Evolutionary conservation across 139 green algal species (phyloP), one percentile per base, ranked within the genome.

Genomic region (Monoraphidium neglectum): DNA sequence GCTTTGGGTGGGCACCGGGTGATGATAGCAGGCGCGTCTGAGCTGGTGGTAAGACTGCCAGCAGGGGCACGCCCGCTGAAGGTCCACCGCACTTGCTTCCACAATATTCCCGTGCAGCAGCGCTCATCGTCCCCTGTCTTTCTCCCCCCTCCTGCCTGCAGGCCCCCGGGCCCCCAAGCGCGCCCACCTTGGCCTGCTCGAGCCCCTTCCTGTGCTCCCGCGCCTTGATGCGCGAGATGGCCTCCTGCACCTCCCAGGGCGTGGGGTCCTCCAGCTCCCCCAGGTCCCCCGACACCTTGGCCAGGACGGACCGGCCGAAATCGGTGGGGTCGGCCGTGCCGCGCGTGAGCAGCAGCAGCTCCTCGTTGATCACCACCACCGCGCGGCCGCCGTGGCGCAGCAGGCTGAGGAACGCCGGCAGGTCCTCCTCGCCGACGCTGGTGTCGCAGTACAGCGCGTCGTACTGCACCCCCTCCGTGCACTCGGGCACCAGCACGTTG

Each of bases 401-500:
- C 75, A 91, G 73, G 26, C 83, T 82, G 36, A 91, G 70, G 77
- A 91, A 87, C 5, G 78, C 80, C 35, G 86, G 86, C 68, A 91
- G 79, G 62, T 91, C 86, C 76, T 91, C 86, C 76, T 91, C 81
- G 4, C 38, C 67, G 30, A 91, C 32, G 18, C 53, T 70, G 59
- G 78, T 84, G 56, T 91, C 86, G 65, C 86, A 89, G 77, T 88
- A 91, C 53, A 91, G 64, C 33, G 78, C 77, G 60, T 91, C 81
- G 65, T 84, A 91, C 28, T 77, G 82, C 24, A 72, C 38, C 53
- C 83, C 83, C 36, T 88, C 76, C 10, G 81, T 91, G 81, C 83
- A 88, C 76, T 91, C 86, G 15, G 86, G 86, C 38, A 91, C 83
- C 10, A 91, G 81, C 28, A 91, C 86, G 73, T 90, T 90, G 62